Evolutionary conservation across 2,329 filamentous ascomycete species (phyloP).

Genomic region (Claviceps paspali): DNA sequence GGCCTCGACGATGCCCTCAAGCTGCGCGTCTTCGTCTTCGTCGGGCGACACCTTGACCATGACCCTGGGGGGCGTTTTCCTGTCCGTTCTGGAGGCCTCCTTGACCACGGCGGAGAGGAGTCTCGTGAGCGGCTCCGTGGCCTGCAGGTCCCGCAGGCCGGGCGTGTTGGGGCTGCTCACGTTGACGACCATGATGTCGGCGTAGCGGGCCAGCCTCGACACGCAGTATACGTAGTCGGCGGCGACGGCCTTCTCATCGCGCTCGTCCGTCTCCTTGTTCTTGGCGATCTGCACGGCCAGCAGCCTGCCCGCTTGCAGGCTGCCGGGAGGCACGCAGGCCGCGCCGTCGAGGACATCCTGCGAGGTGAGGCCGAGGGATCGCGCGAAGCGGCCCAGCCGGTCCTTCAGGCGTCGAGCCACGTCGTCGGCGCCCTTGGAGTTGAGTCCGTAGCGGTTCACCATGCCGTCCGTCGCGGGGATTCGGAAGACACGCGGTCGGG

Average conservation of each 20-base stretch:
- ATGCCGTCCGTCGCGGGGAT: slow-evolving; percentile 70
- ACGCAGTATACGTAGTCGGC: slow-evolving; percentile 86
- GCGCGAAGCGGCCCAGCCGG: slow-evolving; percentile 64
- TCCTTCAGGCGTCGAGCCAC: slow-evolving; percentile 68
- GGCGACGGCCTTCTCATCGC: slow-evolving; percentile 66
- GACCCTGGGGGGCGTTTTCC: slow-evolving; percentile 52
- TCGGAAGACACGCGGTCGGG: slow-evolving; percentile 75
- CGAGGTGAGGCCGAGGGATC: slow-evolving; percentile 54
- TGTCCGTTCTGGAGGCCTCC: slow-evolving; percentile 52
- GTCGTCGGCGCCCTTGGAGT: slow-evolving; percentile 76
- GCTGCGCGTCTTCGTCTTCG: slow-evolving; percentile 71
- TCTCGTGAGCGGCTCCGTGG: slow-evolving; percentile 63
- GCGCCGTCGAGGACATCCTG: slow-evolving; percentile 60
- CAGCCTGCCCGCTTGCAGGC: slow-evolving; percentile 57
- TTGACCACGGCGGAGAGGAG: slow-evolving; percentile 72
- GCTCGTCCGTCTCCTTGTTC: slow-evolving; percentile 83
- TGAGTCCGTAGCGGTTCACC: slow-evolving; percentile 92
- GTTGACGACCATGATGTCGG: slow-evolving; percentile 94
- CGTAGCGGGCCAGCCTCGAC: slow-evolving; percentile 65
- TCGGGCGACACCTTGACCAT: slow-evolving; percentile 99
- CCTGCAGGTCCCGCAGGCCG: slow-evolving; percentile 75
- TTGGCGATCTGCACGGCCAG: slow-evolving; percentile 90
- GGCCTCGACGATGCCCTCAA: slow-evolving; percentile 77
- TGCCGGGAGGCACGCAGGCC: slow-evolving; percentile 68
- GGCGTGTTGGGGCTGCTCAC: slow-evolving; percentile 95